Conservation (phyloP, 257 asterid species). For the Parsonsia alboflavescens region DNA sequence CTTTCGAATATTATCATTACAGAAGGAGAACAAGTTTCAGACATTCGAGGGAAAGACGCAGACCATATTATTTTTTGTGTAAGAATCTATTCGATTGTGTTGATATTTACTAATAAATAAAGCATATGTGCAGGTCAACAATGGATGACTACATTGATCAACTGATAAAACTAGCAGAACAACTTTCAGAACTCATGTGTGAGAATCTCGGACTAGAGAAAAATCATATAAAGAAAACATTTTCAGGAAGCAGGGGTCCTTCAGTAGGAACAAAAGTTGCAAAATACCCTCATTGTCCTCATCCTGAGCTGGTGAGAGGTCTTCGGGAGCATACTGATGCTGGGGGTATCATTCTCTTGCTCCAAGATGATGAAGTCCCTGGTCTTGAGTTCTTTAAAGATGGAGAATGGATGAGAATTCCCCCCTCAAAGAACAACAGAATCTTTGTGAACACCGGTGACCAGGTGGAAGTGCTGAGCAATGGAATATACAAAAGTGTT, state of each 20-base stretch:
- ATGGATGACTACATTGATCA: slow-evolving; percentile 67
- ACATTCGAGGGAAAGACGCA: neutral
- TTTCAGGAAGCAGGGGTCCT: slow-evolving; percentile 60
- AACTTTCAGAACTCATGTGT: slow-evolving; percentile 62
- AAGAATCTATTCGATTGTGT: neutral
- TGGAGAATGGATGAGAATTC: slow-evolving; percentile 79
- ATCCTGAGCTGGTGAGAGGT: slow-evolving; percentile 65
- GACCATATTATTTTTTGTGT: neutral
- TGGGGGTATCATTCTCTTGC: slow-evolving; percentile 80
- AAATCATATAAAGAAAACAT: slow-evolving; percentile 52
- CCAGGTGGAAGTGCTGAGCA: slow-evolving; percentile 69
- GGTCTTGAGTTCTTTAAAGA: slow-evolving; percentile 81
- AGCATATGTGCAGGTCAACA: slow-evolving; percentile 40
- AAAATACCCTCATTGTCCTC: slow-evolving; percentile 65
- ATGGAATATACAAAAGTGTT: slow-evolving; percentile 71
- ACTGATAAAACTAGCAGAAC: slow-evolving; percentile 60
- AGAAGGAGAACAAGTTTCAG: neutral
- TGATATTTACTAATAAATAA: slow-evolving; percentile 12
- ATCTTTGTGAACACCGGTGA: slow-evolving; percentile 76
- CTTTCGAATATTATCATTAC: neutral
- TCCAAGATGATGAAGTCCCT: slow-evolving; percentile 82
- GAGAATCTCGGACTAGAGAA: slow-evolving; percentile 68
- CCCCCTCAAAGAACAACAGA: slow-evolving; percentile 70
- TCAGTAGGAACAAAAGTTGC: slow-evolving; percentile 81
- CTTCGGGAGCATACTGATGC: slow-evolving; percentile 94